phyloP scores from a whole-genome alignment of 805 yeast genomes.

The Candida alai region DNA sequence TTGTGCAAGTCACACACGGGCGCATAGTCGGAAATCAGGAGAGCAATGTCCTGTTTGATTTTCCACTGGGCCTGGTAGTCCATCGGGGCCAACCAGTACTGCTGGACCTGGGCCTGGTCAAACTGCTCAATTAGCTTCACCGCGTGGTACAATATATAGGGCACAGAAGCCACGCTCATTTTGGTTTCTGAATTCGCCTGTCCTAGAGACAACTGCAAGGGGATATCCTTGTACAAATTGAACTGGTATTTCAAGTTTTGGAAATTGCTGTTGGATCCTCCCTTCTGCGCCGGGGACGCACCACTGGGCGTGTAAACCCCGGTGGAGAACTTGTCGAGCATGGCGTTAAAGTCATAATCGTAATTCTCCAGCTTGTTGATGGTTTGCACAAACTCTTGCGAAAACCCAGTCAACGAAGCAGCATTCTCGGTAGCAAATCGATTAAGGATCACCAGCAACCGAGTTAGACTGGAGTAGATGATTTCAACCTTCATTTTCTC shows the following conservation, averaged over 20 bases:
- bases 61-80: constrained; percentile 20
- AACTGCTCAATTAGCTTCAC: constrained; percentile 18
- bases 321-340: constrained; percentile 25
- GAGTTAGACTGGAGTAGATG: constrained; percentile 28
- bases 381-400: constrained; percentile 17
- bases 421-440: constrained; percentile 24
- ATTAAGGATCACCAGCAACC: constrained; percentile 31
- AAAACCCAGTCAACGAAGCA: constrained; percentile 20
- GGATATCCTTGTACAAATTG: constrained; percentile 38
- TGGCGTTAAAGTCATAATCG: constrained; percentile 20
- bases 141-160: constrained; percentile 24
- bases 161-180: constrained; percentile 28
- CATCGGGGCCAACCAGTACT: constrained; percentile 26
- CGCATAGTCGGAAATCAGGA: not conserved
- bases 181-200: constrained; percentile 11
- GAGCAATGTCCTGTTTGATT: constrained; percentile 21
- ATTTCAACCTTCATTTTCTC: constrained; percentile 33
- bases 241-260: constrained; percentile 37
- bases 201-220: constrained; percentile 28
- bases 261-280: constrained; percentile 25
- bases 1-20: constrained; percentile 10
- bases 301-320: constrained; percentile 39
- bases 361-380: constrained; percentile 19
- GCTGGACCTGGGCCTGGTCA: constrained; percentile 4
- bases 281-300: constrained; percentile 25